A percentile compares a stretch with the other conserved stretches of the same genome.
These are phyloP conservation scores for Rhamnella rubrinervis DNA, from an alignment of 331 rosid genomes.

Conservation along the genomic window DNA sequence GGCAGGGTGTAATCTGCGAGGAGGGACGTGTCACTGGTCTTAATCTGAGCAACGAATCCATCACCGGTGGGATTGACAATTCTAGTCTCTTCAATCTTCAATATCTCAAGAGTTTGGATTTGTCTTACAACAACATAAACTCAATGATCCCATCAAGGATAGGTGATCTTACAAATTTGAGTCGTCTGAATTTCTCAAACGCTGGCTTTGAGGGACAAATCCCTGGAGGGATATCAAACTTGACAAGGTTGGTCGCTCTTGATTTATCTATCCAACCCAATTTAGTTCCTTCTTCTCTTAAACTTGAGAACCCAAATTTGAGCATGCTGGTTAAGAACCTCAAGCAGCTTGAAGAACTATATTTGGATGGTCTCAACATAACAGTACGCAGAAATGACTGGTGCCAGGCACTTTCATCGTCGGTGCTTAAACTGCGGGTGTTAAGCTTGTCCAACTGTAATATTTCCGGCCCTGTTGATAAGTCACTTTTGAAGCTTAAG, in stretches of 20 bases:
- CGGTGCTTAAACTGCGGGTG: slow-evolving; percentile 21
- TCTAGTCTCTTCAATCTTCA: slow-evolving; percentile 22
- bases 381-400: not conserved
- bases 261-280: slow-evolving; percentile 23
- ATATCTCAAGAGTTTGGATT: slow-evolving; percentile 20
- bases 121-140: slow-evolving; percentile 4
- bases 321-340: not conserved
- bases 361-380: not conserved
- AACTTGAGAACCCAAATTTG: slow-evolving; percentile 37
- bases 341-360: not conserved
- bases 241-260: slow-evolving; percentile 30
- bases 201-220: slow-evolving; percentile 37
- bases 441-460: slow-evolving; percentile 29
- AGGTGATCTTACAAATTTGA: slow-evolving; percentile 7
- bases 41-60: slow-evolving; percentile 34
- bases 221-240: slow-evolving; percentile 27
- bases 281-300: not conserved
- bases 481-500: slow-evolving; percentile 20
- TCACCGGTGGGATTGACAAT: slow-evolving; percentile 11
- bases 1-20: slow-evolving; percentile 48
- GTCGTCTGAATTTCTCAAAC: slow-evolving; percentile 31
- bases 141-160: not conserved
- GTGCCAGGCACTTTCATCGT: slow-evolving; percentile 3
- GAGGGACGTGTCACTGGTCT: slow-evolving; percentile 37
- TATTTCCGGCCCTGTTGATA: slow-evolving; percentile 40